Evolutionary conservation across 345 rosid species (phyloP).

Genomic region (Pugionium dolabratum): DNA sequence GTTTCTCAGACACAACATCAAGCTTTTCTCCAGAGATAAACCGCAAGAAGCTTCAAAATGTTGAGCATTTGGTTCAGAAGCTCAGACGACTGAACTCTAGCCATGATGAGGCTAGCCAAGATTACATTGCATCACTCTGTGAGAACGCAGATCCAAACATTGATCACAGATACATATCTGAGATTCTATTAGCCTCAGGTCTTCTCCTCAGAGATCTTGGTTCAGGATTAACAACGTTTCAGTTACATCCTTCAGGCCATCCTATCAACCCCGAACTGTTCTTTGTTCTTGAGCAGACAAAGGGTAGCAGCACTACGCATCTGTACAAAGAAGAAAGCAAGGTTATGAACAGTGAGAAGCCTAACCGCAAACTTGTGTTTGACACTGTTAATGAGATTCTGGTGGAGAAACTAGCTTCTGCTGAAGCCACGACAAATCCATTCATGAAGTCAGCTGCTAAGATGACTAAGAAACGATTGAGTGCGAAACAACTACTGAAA

Average conservation of each 20-base stretch:
- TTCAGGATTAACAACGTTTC: constrained; percentile 61
- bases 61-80: constrained; percentile 89
- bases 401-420: constrained; percentile 54
- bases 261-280: constrained; percentile 90
- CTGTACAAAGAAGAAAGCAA: constrained; percentile 54
- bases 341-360: constrained; percentile 49
- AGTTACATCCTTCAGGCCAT: constrained; percentile 82
- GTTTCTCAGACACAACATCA: constrained; percentile 43
- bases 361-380: constrained; percentile 75
- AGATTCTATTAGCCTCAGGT: constrained; percentile 93
- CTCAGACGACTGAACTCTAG: constrained; percentile 76
- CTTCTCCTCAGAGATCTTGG: constrained; percentile 78
- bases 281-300: constrained; percentile 86
- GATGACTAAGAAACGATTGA: constrained; percentile 57
- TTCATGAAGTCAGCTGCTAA: constrained; percentile 48
- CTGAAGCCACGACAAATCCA: constrained; percentile 51
- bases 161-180: constrained; percentile 90
- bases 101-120: constrained; percentile 86
- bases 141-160: constrained; percentile 65
- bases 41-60: constrained; percentile 78
- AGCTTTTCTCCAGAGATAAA: constrained; percentile 62
- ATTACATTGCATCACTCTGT: constrained; percentile 92
- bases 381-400: constrained; percentile 87
- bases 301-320: constrained; percentile 46
- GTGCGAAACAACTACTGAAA: constrained; percentile 78